Conservation (phyloP, 169 alveolate genomes). For the Cyclospora cayetanensis region DNA sequence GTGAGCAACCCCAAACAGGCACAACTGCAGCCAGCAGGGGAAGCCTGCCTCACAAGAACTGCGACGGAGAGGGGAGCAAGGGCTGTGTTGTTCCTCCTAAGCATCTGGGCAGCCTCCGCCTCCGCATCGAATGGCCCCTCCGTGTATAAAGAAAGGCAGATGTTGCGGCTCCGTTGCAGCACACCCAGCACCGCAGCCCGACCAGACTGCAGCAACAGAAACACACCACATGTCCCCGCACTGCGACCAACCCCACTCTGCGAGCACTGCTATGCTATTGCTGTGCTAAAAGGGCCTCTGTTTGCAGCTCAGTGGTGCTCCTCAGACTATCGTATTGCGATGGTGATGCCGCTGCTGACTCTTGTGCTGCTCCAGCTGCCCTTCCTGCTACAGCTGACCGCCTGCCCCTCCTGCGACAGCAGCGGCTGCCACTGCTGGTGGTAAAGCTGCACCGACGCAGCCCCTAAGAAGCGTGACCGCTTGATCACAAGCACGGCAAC, state of each 20-base stretch:
- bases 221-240: no score
- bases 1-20: neutral
- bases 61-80: slow-evolving; percentile 66
- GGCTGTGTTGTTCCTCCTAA: slow-evolving; percentile 48
- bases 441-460: neutral
- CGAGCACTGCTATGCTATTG: neutral
- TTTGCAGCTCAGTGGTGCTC: neutral
- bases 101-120: slow-evolving; percentile 57
- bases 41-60: slow-evolving; percentile 43
- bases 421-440: neutral
- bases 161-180: slow-evolving; percentile 65
- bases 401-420: neutral
- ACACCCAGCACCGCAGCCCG: slow-evolving; percentile 39
- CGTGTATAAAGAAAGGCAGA: slow-evolving; percentile 45
- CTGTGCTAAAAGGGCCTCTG: no score
- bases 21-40: neutral
- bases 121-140: slow-evolving; percentile 69
- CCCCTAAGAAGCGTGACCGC: no score
- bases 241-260: neutral
- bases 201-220: slow-evolving; percentile 62
- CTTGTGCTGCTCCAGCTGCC: neutral
- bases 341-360: neutral
- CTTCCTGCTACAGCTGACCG: neutral
- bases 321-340: neutral
- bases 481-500: no score